phyloP scores from a whole-genome alignment of 116 monocot species.

The Posidonia oceanica region DNA sequence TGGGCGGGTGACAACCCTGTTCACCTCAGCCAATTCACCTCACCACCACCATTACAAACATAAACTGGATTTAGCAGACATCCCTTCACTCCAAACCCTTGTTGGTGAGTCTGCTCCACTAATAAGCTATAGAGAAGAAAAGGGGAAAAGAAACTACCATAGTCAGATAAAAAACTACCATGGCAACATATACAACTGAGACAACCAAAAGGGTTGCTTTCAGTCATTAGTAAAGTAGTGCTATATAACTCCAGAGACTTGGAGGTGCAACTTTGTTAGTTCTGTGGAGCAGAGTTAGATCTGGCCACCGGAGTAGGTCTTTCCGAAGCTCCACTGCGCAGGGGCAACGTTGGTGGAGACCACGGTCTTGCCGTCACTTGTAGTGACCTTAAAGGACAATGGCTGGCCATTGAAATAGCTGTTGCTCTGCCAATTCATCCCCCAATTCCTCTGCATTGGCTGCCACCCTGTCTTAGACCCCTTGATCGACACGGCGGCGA shows the following conservation, averaged over 20 bases:
- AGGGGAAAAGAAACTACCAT: constrained; percentile 1
- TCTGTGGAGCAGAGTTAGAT: constrained; percentile 16
- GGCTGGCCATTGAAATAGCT: constrained; percentile 42
- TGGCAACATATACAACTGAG: constrained; percentile 8
- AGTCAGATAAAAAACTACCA: constrained; percentile 7
- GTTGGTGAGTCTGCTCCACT: constrained; percentile 1
- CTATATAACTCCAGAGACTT: not conserved
- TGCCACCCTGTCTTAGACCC: constrained; percentile 41
- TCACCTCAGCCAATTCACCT: constrained; percentile 39
- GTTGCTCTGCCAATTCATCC: constrained; percentile 74
- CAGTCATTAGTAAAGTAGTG: not conserved
- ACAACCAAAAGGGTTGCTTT: not conserved
- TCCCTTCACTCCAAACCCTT: not conserved
- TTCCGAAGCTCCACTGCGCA: constrained; percentile 45
- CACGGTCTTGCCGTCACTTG: constrained; percentile 43
- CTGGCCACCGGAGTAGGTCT: constrained; percentile 62
- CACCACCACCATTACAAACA: constrained; percentile 1
- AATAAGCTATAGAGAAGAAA: not conserved
- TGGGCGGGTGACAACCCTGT: constrained; percentile 43
- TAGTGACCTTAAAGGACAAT: constrained; percentile 60
- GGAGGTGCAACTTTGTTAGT: constrained; percentile 2
- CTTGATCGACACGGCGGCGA: constrained; percentile 44
- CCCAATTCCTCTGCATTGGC: constrained; percentile 73
- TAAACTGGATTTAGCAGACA: constrained; percentile 1
- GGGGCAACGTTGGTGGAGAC: constrained; percentile 39